Conservation (phyloP, 1,284 basidiomycete genomes). For the Ceratobasidium sp. region DNA sequence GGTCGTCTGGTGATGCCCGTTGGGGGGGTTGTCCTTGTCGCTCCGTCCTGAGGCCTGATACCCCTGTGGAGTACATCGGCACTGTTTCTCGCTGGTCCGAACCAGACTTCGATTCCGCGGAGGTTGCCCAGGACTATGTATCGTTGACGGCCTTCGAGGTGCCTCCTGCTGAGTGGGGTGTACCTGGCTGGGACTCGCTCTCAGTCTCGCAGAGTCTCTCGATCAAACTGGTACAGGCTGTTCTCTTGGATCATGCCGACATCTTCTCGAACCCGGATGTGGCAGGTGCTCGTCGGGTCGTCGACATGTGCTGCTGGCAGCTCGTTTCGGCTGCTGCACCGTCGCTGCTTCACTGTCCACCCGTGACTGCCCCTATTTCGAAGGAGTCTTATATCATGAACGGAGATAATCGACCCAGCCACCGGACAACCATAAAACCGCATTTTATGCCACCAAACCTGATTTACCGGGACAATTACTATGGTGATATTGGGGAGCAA, state of each 20-base stretch:
- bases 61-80: conserved; percentile 1
- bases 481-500: not conserved
- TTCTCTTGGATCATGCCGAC: not conserved
- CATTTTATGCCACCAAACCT: not conserved
- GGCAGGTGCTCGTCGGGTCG: not conserved
- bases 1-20: not conserved
- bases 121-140: not conserved
- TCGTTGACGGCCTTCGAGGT: not conserved
- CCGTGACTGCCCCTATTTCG: not conserved
- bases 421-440: not conserved
- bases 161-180: conserved; percentile 2
- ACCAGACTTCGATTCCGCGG: not conserved
- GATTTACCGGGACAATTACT: not conserved
- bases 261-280: conserved; percentile 10
- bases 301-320: conserved; percentile 18
- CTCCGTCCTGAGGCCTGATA: not conserved
- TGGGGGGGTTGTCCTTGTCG: not conserved
- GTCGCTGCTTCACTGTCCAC: not conserved
- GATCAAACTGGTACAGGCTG: not conserved
- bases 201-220: conserved; percentile 10
- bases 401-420: not conserved
- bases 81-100: conserved; percentile 8
- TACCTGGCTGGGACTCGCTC: not conserved
- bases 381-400: no score
- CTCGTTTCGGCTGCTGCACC: conserved; percentile 8